These are phyloP conservation scores for Dillenia suffruticosa DNA, from an alignment of 164 flowering plant species.

Conservation along the genomic window DNA sequence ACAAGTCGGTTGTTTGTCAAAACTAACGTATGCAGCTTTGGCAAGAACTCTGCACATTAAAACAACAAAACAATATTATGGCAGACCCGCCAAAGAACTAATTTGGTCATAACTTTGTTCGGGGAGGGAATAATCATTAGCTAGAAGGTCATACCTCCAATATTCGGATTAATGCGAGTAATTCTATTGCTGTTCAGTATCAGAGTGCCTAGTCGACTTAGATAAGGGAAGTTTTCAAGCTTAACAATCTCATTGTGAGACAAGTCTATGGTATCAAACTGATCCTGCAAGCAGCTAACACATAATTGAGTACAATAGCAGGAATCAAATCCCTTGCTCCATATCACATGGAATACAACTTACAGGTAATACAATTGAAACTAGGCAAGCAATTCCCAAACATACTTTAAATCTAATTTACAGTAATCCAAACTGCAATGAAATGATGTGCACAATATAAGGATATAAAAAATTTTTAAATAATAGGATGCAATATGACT, in stretches of 20 bases:
- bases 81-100: constrained; percentile 3
- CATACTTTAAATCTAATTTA: too few species aligned
- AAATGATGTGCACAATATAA: too few species aligned
- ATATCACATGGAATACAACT: too few species aligned
- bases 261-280: constrained; percentile 92
- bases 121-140: too few species aligned
- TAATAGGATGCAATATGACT: too few species aligned
- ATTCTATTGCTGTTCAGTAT: constrained; percentile 82
- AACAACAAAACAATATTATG: constrained; percentile 2
- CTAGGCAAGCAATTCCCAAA: too few species aligned
- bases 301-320: neutral
- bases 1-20: constrained; percentile 94
- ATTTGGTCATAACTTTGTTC: too few species aligned
- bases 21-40: constrained; percentile 79
- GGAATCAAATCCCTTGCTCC: too few species aligned
- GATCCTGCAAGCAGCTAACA: constrained; percentile 53
- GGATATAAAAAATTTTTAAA: too few species aligned
- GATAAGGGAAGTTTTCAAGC: constrained; percentile 86
- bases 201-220: constrained; percentile 77
- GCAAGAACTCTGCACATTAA: constrained; percentile 71
- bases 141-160: constrained; percentile 56
- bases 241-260: constrained; percentile 97
- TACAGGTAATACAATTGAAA: too few species aligned
- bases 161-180: constrained; percentile 78
- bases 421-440: too few species aligned